Evolutionary conservation across 2,329 filamentous ascomycete species (phyloP).

Genomic region (Annulohypoxylon truncatum): DNA sequence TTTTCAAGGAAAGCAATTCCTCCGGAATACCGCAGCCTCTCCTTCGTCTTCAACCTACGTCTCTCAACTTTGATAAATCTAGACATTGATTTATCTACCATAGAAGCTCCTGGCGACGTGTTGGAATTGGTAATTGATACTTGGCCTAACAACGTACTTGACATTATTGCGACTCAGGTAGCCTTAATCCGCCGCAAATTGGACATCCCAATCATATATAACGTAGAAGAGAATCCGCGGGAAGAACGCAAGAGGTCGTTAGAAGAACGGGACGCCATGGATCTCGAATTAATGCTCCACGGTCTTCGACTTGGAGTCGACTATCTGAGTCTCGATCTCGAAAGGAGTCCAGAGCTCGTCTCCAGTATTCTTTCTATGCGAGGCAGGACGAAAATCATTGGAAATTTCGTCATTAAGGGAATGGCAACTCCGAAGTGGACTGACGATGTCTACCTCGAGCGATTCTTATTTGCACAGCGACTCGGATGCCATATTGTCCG

Average conservation of each 20-base stretch:
- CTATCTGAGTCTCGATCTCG: slow-evolving; percentile 72
- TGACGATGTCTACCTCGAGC: slow-evolving; percentile 61
- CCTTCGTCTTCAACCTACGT: slow-evolving; percentile 71
- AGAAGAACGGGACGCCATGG: slow-evolving; percentile 57
- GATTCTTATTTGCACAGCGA: slow-evolving; percentile 64
- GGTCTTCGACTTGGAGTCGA: slow-evolving; percentile 74
- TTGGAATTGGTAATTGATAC: slow-evolving; percentile 70
- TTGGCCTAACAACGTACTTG: slow-evolving; percentile 63
- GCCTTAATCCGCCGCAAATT: slow-evolving; percentile 67
- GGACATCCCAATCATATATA: slow-evolving; percentile 67
- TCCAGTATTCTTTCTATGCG: slow-evolving; percentile 62
- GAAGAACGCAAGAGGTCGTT: slow-evolving; percentile 54
- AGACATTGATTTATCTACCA: slow-evolving; percentile 61
- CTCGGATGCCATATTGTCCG: slow-evolving; percentile 72
- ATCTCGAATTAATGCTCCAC: slow-evolving; percentile 69
- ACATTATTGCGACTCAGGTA: slow-evolving; percentile 65
- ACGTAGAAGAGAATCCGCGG: slow-evolving; percentile 63
- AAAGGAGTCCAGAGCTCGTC: slow-evolving; percentile 63
- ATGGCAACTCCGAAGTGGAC: slow-evolving; percentile 65
- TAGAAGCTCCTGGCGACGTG: slow-evolving; percentile 69
- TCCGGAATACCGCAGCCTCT: slow-evolving; percentile 67
- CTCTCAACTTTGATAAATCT: slow-evolving; percentile 67
- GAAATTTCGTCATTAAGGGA: slow-evolving; percentile 62
- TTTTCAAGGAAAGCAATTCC: slow-evolving; percentile 70
- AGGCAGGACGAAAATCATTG: slow-evolving; percentile 71